Evolutionary conservation across 1,139 yeast genomes (phyloP), one percentile per base, ranked within the genome.

Genomic region (Magnusiomyces fungicola): DNA sequence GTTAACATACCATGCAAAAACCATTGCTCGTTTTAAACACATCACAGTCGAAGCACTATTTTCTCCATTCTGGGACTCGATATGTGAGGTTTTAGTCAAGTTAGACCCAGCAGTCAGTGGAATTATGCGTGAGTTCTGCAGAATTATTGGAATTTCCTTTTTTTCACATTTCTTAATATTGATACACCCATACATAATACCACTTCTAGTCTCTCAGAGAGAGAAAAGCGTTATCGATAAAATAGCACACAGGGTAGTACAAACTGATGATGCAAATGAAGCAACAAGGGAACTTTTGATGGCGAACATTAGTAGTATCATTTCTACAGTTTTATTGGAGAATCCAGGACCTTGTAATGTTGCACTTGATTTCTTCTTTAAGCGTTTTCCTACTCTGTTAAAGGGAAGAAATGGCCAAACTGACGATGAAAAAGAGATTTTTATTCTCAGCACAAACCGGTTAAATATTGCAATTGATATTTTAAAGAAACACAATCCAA

Each of bases 41-140:
- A 56, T 56, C 21, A 64, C 74, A 0, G 61, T 71, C 10, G 71
- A 72, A 70, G 86, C 84, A 60, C 65, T 92, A 18, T 68, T 89
- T 33, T 78, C 88, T 2, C 96, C 96, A 0, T 85, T 80, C 56
- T 74, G 92, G 61, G 86, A 94, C 1, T 76, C 84, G 46, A 71
- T 89, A n/a, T 77, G 92, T 38, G 76, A 81, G 48, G 74, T 77
- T 45, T 72, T 87, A 16, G 80, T 87, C 1, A 79, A 79, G 54
- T n/a, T 34, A n/a, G 38, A 34, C 19, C 16, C 19, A 23, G 38
- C 23, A 9, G 30, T 7, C 30, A 12, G 30, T 12, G 38, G 19
- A 19, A 69, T 85, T 50, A 71, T 86, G 34, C 71, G 71, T 22
- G 74, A 77, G 53, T 70, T 92, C 16, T 76, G 90, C 5, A 80